Evolutionary conservation across 108 stramenopile species (phyloP), one percentile per base, ranked within the genome.

Genomic region (Cyclostephanos tholiformis): DNA sequence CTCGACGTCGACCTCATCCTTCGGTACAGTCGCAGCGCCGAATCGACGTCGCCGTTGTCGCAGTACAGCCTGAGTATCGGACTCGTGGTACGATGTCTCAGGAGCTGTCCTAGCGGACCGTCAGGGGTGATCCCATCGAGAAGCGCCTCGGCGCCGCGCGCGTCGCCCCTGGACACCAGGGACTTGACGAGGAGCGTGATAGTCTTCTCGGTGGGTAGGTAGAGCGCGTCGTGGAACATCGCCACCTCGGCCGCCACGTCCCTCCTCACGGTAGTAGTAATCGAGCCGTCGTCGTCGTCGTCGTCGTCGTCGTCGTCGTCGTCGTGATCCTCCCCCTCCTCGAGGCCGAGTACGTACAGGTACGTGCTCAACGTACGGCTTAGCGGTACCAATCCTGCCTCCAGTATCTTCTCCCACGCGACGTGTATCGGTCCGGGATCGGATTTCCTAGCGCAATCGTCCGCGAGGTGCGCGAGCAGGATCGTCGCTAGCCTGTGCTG

Each of bases 201-300:
- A 58, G 82, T 91, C 68, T 93, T 90, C 75, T 93, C 91, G 4
- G 90, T 88, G 6, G 94, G 85, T 48, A 85, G 80, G 69, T 81
- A 91, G 11, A 95, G 51, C 11, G 85, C 71, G 74, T 95, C 94
- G 68, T 95, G 94, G 60, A 80, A 86, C 27, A 77, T 72, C 0
- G 94, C 94, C 55, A 92, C 84, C 70, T 95, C 89, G 0, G 78
- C 75, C 13, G 88, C 64, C 17, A 87, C 41, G 49, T 77, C 72
- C 67, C 82, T 71, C 10, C 55, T 48, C 32, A 19, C 56, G 14
- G 35, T 17, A 32, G 7, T n/a, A n/a, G n/a, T n/a, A n/a, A n/a
- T n/a, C n/a, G n/a, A 27, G 56, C 48, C 60, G 5, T 56, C 58
- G 19, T 49, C 48, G 36, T 23, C 46, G 26, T 39, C 35, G 25